These are phyloP conservation scores for Umbellularia californica DNA, from an alignment of 164 flowering plant genomes.

Conservation along the genomic window DNA sequence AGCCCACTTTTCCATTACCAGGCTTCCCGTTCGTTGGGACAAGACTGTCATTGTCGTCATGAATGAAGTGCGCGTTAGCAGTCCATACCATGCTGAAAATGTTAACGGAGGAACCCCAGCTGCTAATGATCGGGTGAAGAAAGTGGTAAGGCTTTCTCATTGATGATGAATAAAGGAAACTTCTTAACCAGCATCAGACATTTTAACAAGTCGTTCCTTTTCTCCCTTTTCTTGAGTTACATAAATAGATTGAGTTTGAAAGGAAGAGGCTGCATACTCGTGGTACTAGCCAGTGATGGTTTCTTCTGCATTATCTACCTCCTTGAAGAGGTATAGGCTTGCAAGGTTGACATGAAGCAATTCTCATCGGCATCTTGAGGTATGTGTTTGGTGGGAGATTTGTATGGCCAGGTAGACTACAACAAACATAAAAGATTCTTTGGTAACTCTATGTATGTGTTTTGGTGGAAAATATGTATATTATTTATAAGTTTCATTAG, in stretches of 20 bases:
- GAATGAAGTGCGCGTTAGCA: slow-evolving; percentile 88
- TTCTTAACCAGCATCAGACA: not conserved
- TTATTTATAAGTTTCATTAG: no score
- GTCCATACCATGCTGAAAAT: slow-evolving; percentile 85
- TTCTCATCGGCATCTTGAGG: not conserved
- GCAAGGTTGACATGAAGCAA: not conserved
- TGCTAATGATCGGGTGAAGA: slow-evolving; percentile 91
- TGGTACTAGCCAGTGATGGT: slow-evolving; percentile 33
- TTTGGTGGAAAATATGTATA: no score
- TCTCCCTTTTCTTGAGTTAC: not conserved
- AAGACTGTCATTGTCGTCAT: slow-evolving; percentile 79
- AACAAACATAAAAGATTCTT: no score
- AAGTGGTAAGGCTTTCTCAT: slow-evolving; percentile 60
- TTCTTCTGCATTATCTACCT: not conserved
- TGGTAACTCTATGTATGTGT: no score
- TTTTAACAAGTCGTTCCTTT: not conserved
- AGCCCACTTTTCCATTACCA: slow-evolving; percentile 19
- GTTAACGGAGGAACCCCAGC: slow-evolving; percentile 88
- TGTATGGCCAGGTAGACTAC: no score
- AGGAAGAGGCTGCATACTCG: slow-evolving; percentile 69
- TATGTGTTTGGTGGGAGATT: not conserved
- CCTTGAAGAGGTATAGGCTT: not conserved
- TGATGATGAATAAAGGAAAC: not conserved
- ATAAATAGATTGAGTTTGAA: slow-evolving; percentile 64
- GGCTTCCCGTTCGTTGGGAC: slow-evolving; percentile 99